Percentiles rank a stretch among this genome's conserved stretches.
phyloP scores from a whole-genome alignment of 2,329 filamentous ascomycete genomes.

The Aspergillus fumigatiaffinis region DNA sequence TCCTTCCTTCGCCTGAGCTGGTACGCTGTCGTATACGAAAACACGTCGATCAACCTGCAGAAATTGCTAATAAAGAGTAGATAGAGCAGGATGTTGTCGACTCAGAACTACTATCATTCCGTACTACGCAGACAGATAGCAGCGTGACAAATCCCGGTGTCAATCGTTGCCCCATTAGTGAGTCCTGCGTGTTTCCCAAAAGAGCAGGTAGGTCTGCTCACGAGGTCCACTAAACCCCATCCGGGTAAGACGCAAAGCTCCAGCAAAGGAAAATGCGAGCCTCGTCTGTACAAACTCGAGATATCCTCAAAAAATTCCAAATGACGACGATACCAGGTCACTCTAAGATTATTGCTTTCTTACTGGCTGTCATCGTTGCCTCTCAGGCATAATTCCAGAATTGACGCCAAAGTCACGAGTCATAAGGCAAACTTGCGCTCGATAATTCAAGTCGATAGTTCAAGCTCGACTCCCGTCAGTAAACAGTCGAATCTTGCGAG shows the following conservation, averaged over 20 bases:
- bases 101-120: not conserved
- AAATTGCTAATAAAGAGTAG: not conserved
- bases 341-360: too few species aligned
- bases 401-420: too few species aligned
- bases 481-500: too few species aligned
- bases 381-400: too few species aligned
- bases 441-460: too few species aligned
- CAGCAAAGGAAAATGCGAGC: not conserved
- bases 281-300: not conserved
- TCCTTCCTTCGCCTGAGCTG: not conserved
- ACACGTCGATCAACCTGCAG: not conserved
- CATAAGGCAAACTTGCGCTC: too few species aligned
- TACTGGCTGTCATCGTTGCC: too few species aligned
- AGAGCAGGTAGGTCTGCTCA: constrained; percentile 3
- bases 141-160: constrained; percentile 13
- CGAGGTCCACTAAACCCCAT: not conserved
- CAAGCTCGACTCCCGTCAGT: too few species aligned
- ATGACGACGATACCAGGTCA: too few species aligned
- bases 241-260: not conserved
- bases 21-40: not conserved
- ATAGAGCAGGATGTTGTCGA: not conserved
- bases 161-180: constrained; percentile 12
- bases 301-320: not conserved
- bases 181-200: constrained; percentile 17
- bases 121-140: constrained; percentile 1